These are phyloP conservation scores for Westerdykella ornata DNA, from an alignment of 2,329 filamentous ascomycete species.

Conservation along the genomic window DNA sequence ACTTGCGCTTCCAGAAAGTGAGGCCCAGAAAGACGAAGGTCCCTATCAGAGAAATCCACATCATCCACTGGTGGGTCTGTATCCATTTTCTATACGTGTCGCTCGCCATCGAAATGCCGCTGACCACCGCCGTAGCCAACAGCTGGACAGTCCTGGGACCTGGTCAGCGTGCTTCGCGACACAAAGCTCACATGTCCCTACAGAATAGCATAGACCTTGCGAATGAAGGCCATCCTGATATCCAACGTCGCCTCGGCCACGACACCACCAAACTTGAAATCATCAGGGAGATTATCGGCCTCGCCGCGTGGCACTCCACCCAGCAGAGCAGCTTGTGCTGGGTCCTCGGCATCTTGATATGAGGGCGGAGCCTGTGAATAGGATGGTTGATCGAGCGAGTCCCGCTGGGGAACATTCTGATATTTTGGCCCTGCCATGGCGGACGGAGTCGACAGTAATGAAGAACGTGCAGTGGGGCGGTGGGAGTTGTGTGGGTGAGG, in stretches of 20 bases:
- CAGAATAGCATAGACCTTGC: constrained; percentile 97
- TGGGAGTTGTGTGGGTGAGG: not conserved
- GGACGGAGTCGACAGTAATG: not conserved
- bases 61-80: constrained; percentile 71
- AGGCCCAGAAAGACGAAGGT: constrained; percentile 34
- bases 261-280: constrained; percentile 96
- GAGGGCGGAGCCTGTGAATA: constrained; percentile 77
- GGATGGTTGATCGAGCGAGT: constrained; percentile 64
- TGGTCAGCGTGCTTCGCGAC: constrained; percentile 1
- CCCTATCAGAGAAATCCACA: constrained; percentile 68
- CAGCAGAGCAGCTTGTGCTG: constrained; percentile 53
- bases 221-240: constrained; percentile 92
- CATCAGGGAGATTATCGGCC: constrained; percentile 88
- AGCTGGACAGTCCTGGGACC: constrained; percentile 69
- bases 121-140: constrained; percentile 72
- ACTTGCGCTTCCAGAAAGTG: constrained; percentile 44
- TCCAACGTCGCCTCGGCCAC: constrained; percentile 91
- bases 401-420: constrained; percentile 72
- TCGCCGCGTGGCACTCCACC: constrained; percentile 63
- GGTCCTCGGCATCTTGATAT: constrained; percentile 57
- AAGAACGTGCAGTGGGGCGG: not conserved
- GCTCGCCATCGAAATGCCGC: constrained; percentile 80
- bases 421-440: constrained; percentile 77
- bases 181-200: constrained; percentile 34
- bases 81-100: constrained; percentile 76